Evolutionary conservation across 169 alveolate genomes (phyloP), one percentile per base, ranked within the genome.

Genomic region (Plasmodium cynomolgi): DNA sequence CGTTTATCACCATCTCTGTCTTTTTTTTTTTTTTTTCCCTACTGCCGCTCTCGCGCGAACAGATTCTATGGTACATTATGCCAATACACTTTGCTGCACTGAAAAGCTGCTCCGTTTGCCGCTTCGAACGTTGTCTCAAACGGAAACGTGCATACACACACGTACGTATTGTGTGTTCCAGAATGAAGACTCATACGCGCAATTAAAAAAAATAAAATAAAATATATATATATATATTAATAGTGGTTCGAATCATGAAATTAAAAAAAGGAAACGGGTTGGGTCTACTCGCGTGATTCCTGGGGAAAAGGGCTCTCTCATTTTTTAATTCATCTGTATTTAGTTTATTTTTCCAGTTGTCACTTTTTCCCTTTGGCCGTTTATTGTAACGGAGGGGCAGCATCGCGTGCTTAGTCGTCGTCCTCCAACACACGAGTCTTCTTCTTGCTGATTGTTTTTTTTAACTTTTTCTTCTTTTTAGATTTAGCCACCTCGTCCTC

Each of bases 361-460:
- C 77, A 26, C n/a, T 68, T 68, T 68, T 23, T 68, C 37, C 77
- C 77, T 68, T 23, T 68, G 77, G 15, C 15, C 37, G 77, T 68
- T 68, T 68, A 20, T 1, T 8, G 33, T 6, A 34, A 34, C 31
- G 62, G 34, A 41, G 17, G 31, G 34, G 41, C 7, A 81, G 62
- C 54, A n/a, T 75, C 33, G n/a, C 83, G 7, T 33, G 26, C 26
- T 31, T 15, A 20, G 77, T 83, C 41, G 7, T 83, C 81, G 11
- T 83, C 91, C 37, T 56, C 91, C 39, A 58, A 23, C 29, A 37
- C 73, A 50, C 62, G 62, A 2, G 81, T n/a, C 41, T n/a, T 23
- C 58, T 4, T 83, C 91, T 5, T 83, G 82, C 15, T 83, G 82
- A 17, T 83, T 80, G 6, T 62, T 80, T 5, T 83, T 80, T 1